Evolutionary conservation across 2,329 filamentous ascomycete species (phyloP).

Genomic region (Dactylella cylindrospora): DNA sequence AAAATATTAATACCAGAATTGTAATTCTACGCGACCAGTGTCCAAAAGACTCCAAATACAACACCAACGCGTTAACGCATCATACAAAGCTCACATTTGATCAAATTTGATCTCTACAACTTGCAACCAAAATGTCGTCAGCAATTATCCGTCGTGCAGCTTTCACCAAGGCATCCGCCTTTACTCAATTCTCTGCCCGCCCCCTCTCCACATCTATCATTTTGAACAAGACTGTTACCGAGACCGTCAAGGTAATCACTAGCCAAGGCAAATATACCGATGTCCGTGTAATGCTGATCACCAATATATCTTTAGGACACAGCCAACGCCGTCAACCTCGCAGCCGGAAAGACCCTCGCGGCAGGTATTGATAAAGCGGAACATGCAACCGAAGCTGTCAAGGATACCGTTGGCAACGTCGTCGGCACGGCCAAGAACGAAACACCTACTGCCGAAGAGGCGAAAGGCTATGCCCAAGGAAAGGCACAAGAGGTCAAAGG

Average conservation of each 20-base stretch:
- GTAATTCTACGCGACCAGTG: background rate
- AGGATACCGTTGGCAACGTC: conserved; percentile 16
- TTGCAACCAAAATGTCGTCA: conserved; percentile 31
- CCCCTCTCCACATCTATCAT: conserved; percentile 29
- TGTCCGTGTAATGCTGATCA: too few relatives aligned
- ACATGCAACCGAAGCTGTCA: conserved; percentile 22
- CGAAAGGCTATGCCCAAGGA: conserved; percentile 25
- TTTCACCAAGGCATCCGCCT: conserved; percentile 20
- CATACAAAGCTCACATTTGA: too few relatives aligned
- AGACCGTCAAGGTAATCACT: conserved; percentile 35
- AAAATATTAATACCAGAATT: too few relatives aligned
- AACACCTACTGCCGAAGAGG: conserved; percentile 26
- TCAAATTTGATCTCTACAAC: too few relatives aligned
- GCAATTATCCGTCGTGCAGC: conserved; percentile 29
- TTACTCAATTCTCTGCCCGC: too few relatives aligned
- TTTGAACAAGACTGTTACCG: conserved; percentile 17
- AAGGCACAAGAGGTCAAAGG: conserved; percentile 13
- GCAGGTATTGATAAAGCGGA: conserved; percentile 30
- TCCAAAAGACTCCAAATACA: background rate
- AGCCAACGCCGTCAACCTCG: conserved; percentile 22
- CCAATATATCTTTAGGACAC: conserved; percentile 17
- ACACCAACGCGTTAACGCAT: background rate
- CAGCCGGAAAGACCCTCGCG: conserved; percentile 24
- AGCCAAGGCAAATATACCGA: too few relatives aligned
- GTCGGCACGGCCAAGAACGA: conserved; percentile 16